Percentiles rank a stretch among this genome's conserved stretches.
Conservation (phyloP, 768 basidiomycete genomes). For the Trametes villosa region DNA sequence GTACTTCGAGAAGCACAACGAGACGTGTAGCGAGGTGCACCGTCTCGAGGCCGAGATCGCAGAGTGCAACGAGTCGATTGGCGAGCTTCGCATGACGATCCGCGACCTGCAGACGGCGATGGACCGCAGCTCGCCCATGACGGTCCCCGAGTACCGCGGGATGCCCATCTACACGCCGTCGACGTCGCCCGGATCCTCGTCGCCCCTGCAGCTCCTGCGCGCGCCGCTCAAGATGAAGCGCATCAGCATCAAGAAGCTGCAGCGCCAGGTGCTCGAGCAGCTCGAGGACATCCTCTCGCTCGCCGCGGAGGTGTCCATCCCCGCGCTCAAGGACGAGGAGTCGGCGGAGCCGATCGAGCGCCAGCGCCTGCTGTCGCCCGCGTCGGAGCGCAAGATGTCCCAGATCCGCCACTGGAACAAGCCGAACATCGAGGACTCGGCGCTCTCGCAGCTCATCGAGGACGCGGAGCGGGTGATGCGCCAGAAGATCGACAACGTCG, state of each 20-base stretch:
- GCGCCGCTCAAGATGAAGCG: constrained; percentile 69
- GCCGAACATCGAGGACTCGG: constrained; percentile 84
- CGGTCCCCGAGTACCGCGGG: constrained; percentile 82
- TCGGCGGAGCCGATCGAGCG: constrained; percentile 90
- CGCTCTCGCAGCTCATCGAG: constrained; percentile 78
- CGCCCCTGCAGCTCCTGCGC: constrained; percentile 79
- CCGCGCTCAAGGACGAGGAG: constrained; percentile 90
- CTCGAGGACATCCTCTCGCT: constrained; percentile 85
- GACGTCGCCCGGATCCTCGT: constrained; percentile 69
- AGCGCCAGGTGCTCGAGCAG: constrained; percentile 80
- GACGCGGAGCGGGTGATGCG: constrained; percentile 90
- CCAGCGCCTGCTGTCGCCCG: constrained; percentile 86
- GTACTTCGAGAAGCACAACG: constrained; percentile 99
- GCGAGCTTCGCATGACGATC: constrained; percentile 85
- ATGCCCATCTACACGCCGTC: constrained; percentile 82
- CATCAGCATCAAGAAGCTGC: constrained; percentile 80
- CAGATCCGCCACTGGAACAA: constrained; percentile 86
- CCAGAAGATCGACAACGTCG: constrained; percentile 93
- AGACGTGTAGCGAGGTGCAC: constrained; percentile 96
- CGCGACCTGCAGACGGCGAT: constrained; percentile 75
- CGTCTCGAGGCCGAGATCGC: constrained; percentile 93
- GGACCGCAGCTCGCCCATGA: constrained; percentile 71
- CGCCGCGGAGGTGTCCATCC: constrained; percentile 81
- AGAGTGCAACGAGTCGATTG: constrained; percentile 91
- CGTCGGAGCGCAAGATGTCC: constrained; percentile 86